Evolutionary conservation across 441 rosid genomes (phyloP), one percentile per base, ranked within the genome.

Genomic region (Pelargonium australe): DNA sequence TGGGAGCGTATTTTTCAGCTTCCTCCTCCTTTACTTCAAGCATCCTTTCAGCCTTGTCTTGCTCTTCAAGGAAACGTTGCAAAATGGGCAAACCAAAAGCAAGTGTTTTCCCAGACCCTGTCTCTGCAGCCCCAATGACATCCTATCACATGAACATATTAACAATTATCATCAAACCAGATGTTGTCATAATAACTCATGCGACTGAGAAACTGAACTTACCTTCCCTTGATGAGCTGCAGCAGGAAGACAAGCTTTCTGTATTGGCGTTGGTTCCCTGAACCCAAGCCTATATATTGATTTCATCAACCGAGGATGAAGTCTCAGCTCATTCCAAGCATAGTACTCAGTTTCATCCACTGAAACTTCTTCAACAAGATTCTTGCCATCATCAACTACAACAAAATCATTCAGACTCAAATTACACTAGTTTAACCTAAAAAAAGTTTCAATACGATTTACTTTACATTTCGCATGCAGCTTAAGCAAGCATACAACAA

Each of bases 221-320:
- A 95, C 97, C 91, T 89, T 92, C 75, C 99, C 98, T 78, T 92
- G 95, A 87, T 86, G 94, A 69, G 97, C 96, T 51, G 95, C 98
- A 63, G 87, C 91, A 45, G 97, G 82, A 80, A 95, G 84, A 75
- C 95, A 92, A 73, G 95, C 88, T 80, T 84, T 87, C 72, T 95
- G 99, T 76, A 94, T 89, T 16, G 89, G 81, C 61, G 97, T 91
- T 16, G 99, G 99, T 79, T 94, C 89, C 83, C 82, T 89, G 82
- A 91, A 91, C 31, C 91, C 90, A 65, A 94, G 92, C 73, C 80
- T 80, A 72, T 53, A 73, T 76, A 94, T 85, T 64, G 96, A 83
- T 74, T 83, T 87, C 94, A 88, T 86, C 72, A 94, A 84, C 65
- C 69, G 60, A 68, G 96, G 92, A 81, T 94, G 96, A 62, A 94